These are phyloP conservation scores for Aspergillus sclerotioniger DNA, from an alignment of 495 filamentous ascomycete species.

Conservation along the genomic window DNA sequence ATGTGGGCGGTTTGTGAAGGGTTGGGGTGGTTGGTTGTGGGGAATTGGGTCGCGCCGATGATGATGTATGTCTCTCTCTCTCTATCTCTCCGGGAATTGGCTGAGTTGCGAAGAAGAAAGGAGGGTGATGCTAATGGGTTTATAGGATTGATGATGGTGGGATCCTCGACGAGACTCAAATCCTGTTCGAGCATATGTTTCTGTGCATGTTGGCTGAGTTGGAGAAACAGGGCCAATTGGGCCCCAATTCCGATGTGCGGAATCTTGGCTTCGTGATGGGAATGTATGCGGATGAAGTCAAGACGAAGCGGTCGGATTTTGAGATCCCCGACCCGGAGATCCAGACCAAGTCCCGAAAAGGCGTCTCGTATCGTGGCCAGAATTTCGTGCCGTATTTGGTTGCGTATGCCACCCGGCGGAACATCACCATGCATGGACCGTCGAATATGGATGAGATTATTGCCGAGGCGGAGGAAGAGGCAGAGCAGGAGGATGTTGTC, in stretches of 20 bases:
- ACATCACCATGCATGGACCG: conserved; percentile 17
- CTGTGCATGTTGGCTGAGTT: conserved; percentile 30
- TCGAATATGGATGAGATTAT: conserved; percentile 10
- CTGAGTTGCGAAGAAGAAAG: too few species aligned
- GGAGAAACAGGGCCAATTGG: conserved; percentile 24
- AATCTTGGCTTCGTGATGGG: conserved; percentile 33
- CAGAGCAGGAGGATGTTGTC: conserved; percentile 13
- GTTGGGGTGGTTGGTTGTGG: conserved; percentile 20
- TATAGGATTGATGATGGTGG: conserved; percentile 27
- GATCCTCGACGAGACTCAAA: conserved; percentile 10
- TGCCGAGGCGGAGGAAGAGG: conserved; percentile 9
- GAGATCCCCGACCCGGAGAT: background rate
- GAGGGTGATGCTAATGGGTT: background rate
- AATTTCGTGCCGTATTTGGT: conserved; percentile 13
- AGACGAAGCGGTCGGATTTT: background rate
- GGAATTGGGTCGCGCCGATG: conserved; percentile 4
- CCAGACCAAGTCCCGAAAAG: background rate
- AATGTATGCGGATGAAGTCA: conserved; percentile 15
- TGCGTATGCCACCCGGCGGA: conserved; percentile 22
- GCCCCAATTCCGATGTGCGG: conserved; percentile 30
- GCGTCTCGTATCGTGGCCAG: conserved; percentile 9
- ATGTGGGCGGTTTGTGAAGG: conserved; percentile 37
- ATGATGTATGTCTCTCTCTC: conserved; percentile 10
- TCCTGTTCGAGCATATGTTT: conserved; percentile 29
- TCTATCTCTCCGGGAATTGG: background rate